phyloP scores from a whole-genome alignment of 2,329 filamentous ascomycete genomes.

The Didymella segeticola region DNA sequence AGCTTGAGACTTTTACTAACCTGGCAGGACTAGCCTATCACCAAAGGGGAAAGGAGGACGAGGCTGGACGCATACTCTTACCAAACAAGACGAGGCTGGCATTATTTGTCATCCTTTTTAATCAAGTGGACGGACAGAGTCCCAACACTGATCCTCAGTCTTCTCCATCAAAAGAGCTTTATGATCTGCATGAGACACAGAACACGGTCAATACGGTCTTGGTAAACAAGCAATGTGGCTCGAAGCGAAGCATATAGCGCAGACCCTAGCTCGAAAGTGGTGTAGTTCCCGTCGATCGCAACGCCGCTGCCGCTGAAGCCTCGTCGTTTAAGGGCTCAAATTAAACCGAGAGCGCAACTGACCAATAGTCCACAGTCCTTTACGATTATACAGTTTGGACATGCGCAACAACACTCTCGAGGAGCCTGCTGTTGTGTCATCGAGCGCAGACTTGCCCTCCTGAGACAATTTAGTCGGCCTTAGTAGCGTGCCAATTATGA shows the following conservation, averaged over 20 bases:
- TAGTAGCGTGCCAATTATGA: not conserved
- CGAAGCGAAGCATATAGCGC: conserved; percentile 8
- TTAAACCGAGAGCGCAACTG: not conserved
- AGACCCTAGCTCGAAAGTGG: not conserved
- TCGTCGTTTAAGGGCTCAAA: conserved; percentile 1
- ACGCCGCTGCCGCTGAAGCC: conserved; percentile 7
- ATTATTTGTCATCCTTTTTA: no score
- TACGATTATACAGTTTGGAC: not conserved
- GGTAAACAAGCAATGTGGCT: conserved; percentile 11
- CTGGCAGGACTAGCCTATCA: no score
- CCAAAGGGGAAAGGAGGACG: no score
- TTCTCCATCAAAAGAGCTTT: not conserved
- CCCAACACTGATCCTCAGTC: not conserved
- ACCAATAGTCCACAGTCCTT: conserved; percentile 1
- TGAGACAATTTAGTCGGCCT: not conserved
- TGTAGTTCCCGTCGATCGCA: conserved; percentile 13
- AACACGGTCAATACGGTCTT: conserved; percentile 19
- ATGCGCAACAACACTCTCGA: not conserved
- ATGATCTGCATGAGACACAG: conserved; percentile 10
- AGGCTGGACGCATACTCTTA: no score
- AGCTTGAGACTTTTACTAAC: no score
- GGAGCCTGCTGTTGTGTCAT: not conserved
- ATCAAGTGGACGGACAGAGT: no score
- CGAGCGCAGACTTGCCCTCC: not conserved
- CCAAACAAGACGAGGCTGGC: no score